phyloP scores from a whole-genome alignment of 2,329 filamentous ascomycete genomes.

The Calonectria honghensis region DNA sequence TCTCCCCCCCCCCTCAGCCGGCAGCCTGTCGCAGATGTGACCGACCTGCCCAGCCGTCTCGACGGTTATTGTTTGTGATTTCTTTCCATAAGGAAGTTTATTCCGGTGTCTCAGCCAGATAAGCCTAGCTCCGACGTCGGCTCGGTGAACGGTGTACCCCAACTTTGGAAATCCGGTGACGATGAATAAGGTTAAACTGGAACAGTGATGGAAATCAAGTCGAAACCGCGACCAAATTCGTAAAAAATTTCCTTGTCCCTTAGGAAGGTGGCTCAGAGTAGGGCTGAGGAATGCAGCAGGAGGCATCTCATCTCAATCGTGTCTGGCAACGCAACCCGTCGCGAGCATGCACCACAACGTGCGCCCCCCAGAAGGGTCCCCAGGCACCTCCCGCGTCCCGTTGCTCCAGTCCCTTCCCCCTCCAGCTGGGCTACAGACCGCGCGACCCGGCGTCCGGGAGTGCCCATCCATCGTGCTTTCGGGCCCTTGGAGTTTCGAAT shows the following conservation, averaged over 20 bases:
- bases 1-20: constrained; percentile 35
- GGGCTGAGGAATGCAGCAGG: constrained; percentile 50
- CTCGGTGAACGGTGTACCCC: constrained; percentile 48
- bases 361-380: background rate
- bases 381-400: constrained; percentile 30
- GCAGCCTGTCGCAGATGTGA: constrained; percentile 43
- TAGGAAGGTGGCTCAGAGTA: constrained; percentile 27
- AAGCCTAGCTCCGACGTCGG: constrained; percentile 53
- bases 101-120: constrained; percentile 40
- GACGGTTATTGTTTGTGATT: constrained; percentile 28
- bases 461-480: constrained; percentile 15
- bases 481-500: constrained; percentile 32
- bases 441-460: constrained; percentile 38
- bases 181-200: constrained; percentile 43
- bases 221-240: constrained; percentile 38
- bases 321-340: constrained; percentile 22
- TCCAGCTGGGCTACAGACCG: constrained; percentile 7
- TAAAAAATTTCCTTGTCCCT: background rate
- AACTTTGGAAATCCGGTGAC: constrained; percentile 37
- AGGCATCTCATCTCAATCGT: constrained; percentile 41
- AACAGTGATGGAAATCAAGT: constrained; percentile 32
- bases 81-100: constrained; percentile 42
- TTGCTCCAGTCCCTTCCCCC: constrained; percentile 6
- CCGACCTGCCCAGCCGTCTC: constrained; percentile 27
- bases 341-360: constrained; percentile 14